phyloP scores from a whole-genome alignment of 352 stramenopile species.

The Phytopythium aichiense region DNA sequence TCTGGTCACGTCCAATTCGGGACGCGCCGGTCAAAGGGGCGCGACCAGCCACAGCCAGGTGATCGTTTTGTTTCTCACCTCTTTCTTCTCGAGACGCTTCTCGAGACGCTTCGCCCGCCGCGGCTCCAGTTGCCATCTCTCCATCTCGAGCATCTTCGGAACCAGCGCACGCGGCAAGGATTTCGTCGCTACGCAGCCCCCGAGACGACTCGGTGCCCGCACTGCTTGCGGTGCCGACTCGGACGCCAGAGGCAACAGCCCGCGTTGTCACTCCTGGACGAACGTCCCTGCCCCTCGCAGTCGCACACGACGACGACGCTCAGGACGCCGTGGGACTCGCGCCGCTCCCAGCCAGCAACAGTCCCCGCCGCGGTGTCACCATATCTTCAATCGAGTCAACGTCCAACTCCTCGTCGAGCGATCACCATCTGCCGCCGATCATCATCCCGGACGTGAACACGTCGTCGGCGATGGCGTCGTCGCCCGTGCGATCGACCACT shows the following conservation, averaged over 20 bases:
- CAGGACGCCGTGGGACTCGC: conserved; percentile 14
- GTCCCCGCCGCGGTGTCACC: not conserved
- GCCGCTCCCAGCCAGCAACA: conserved; percentile 10
- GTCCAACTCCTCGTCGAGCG: not conserved
- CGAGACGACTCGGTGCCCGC: conserved; percentile 2
- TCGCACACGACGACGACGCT: conserved; percentile 13
- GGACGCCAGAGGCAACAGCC: not conserved
- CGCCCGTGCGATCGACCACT: not conserved
- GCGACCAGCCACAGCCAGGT: too few relatives aligned
- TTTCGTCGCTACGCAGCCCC: conserved; percentile 8
- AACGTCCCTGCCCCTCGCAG: not conserved
- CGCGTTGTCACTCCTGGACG: not conserved
- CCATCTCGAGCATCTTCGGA: not conserved
- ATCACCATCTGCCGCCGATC: conserved; percentile 4
- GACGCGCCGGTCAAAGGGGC: too few relatives aligned
- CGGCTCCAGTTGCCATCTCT: not conserved
- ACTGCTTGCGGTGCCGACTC: conserved; percentile 1
- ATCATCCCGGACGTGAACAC: not conserved
- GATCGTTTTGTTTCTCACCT: too few relatives aligned
- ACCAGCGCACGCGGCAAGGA: not conserved
- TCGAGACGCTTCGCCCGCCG: not conserved
- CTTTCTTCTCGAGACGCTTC: not conserved
- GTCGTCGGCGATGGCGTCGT: not conserved
- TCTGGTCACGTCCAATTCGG: too few relatives aligned
- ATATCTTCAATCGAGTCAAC: not conserved